phyloP scores from a whole-genome alignment of 225 moss, liverwort and hornwort species.

The Sphagnum contortum region DNA sequence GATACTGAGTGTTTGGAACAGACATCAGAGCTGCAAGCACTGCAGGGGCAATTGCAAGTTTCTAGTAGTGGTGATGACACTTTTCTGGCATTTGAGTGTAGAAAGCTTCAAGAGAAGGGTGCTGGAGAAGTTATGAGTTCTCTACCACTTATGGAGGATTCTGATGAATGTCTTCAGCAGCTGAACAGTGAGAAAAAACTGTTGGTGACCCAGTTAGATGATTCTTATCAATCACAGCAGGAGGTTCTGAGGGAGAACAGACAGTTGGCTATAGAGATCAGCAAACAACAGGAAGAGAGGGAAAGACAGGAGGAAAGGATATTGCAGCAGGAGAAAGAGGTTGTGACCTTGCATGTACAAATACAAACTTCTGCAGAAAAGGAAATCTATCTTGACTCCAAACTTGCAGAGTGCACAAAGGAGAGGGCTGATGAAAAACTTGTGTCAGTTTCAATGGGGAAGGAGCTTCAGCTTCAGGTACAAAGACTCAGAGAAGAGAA shows the following conservation, averaged over 20 bases:
- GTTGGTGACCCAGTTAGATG: constrained; percentile 11
- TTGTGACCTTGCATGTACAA: background rate
- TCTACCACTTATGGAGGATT: too few relatives aligned
- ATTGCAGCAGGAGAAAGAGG: constrained; percentile 1
- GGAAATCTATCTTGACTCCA: constrained; percentile 7
- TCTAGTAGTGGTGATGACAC: too few relatives aligned
- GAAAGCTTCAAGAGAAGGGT: too few relatives aligned
- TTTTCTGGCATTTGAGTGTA: too few relatives aligned
- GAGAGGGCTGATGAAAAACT: constrained; percentile 2
- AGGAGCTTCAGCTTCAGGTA: constrained; percentile 16
- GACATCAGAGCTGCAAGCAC: too few relatives aligned
- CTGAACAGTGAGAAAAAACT: constrained; percentile 9
- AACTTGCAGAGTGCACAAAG: constrained; percentile 17
- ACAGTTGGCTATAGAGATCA: background rate
- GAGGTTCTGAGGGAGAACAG: background rate
- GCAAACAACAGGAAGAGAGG: constrained; percentile 12
- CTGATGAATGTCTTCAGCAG: too few relatives aligned
- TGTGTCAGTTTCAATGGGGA: background rate
- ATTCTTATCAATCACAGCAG: background rate
- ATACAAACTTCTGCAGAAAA: background rate
- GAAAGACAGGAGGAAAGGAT: constrained; percentile 6
- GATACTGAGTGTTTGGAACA: too few relatives aligned
- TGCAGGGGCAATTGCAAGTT: too few relatives aligned
- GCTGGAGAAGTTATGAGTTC: too few relatives aligned
- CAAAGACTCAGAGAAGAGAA: constrained; percentile 34